Evolutionary conservation across 208 protist species (phyloP).

Genomic region (Trichomonas gallinae): DNA sequence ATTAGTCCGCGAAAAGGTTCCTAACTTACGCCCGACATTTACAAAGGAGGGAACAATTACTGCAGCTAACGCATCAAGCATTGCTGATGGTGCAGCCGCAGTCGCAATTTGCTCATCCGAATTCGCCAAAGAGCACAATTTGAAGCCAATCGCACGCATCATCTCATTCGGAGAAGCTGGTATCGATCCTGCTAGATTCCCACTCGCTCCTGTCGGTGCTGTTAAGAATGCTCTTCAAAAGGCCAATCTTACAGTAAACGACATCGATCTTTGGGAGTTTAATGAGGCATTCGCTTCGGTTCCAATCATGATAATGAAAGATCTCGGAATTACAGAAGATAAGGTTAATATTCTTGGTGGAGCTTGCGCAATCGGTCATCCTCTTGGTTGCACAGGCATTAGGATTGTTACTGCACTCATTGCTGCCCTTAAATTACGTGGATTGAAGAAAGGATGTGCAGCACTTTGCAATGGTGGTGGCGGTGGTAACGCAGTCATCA

Average conservation of each 20-base stretch:
- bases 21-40: conserved; percentile 62
- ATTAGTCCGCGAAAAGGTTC: conserved; percentile 62
- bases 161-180: conserved; percentile 52
- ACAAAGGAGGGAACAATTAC: conserved; percentile 67
- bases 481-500: conserved; percentile 64
- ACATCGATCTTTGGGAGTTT: conserved; percentile 46
- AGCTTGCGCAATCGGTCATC: conserved; percentile 75
- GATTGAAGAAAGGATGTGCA: conserved; percentile 57
- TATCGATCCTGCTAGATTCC: conserved; percentile 66
- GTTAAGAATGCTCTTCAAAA: conserved; percentile 57
- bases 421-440: conserved; percentile 35
- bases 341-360: conserved; percentile 78
- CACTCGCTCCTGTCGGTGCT: conserved; percentile 64
- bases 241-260: conserved; percentile 13
- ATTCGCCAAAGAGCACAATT: conserved; percentile 54
- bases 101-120: conserved; percentile 58
- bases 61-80: conserved; percentile 61
- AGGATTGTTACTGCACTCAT: conserved; percentile 46
- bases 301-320: conserved; percentile 58
- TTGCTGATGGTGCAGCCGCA: conserved; percentile 69
- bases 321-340: conserved; percentile 50
- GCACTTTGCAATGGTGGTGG: conserved; percentile 82
- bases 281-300: conserved; percentile 91
- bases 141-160: conserved; percentile 61
- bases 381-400: conserved; percentile 60